A percentile compares a stretch with the other conserved stretches of the same genome.
These are phyloP conservation scores for Fusarium nodosum DNA, from an alignment of 2,329 filamentous ascomycete species.

Conservation along the genomic window DNA sequence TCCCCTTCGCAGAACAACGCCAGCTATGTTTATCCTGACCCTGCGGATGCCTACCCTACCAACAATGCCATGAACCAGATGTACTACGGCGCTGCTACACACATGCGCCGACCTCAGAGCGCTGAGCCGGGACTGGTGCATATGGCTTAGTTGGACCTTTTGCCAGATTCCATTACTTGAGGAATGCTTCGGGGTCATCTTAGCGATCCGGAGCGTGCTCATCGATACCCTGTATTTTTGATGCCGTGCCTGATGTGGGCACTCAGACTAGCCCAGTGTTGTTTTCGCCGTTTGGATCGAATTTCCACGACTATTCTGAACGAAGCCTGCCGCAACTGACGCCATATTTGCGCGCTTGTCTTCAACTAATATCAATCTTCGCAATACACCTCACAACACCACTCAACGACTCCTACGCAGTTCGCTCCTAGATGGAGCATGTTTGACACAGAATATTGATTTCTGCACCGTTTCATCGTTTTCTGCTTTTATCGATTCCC, in stretches of 20 bases:
- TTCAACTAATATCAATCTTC: conserved; percentile 41
- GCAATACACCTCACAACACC: conserved; percentile 9
- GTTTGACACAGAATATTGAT: conserved; percentile 37
- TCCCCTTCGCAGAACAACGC: conserved; percentile 77
- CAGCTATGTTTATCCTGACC: conserved; percentile 84
- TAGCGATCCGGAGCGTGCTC: conserved; percentile 28
- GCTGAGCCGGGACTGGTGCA: conserved; percentile 71
- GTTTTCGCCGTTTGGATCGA: conserved; percentile 36
- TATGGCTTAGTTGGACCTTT: conserved; percentile 54
- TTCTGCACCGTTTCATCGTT: conserved; percentile 30
- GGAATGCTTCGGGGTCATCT: conserved; percentile 12
- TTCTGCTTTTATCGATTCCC: conserved; percentile 46
- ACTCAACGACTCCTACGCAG: conserved; percentile 23
- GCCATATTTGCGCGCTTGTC: conserved; percentile 39
- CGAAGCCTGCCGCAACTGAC: conserved; percentile 36
- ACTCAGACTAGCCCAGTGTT: conserved; percentile 38
- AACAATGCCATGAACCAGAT: conserved; percentile 73
- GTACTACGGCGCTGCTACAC: conserved; percentile 76
- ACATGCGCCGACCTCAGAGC: conserved; percentile 80
- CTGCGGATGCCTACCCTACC: conserved; percentile 75
- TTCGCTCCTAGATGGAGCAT: conserved; percentile 50
- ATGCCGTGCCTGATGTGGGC: conserved; percentile 32
- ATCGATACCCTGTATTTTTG: conserved; percentile 47
- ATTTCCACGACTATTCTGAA: conserved; percentile 27
- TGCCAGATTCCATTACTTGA: conserved; percentile 31